Evolutionary conservation across 805 yeast genomes (phyloP), one percentile per base, ranked within the genome.

Genomic region (Barnettozyma populi): DNA sequence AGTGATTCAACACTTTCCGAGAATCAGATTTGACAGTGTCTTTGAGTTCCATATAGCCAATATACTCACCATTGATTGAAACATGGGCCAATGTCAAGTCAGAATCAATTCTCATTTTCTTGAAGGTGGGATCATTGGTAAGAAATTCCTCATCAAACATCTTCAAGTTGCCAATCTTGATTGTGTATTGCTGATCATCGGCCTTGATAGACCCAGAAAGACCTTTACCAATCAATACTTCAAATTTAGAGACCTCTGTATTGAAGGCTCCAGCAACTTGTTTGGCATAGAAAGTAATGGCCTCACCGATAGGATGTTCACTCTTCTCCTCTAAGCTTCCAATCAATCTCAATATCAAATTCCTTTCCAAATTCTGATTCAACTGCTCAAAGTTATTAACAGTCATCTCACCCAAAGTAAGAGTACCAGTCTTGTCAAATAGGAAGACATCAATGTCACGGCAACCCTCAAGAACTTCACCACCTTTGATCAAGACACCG

Each of bases 391-490:
- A 40, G 3, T 45, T 56, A 20, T 60, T 57, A 2, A 76, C 77
- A 3, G 58, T 66, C 94, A 94, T 86, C 38, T 76, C 70, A 13
- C 99, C 99, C 0, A 84, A 71, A 0, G 99, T 95, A 39, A 94
- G 71, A 0, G 99, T 94, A 3, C 99, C 99, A 0, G 99, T 94
- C 66, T 94, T 94, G 67, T 94, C 99, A 64, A 94, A 92, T 27
- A 94, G 71, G 24, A 89, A 79, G 11, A 79, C 74, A 52, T 81
- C 76, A 36, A 88, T 72, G 18, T 74, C 68, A 57, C 79, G 78
- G 7, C 94, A 83, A 48, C 70, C 74, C 61, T 94, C 98, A 52
- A 94, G 74, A 14, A 86, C 79, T 44, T 85, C 95, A 20, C 97
- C 99, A 42, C 97, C 96, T 65, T 92, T 94, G 58, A 94, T 86